Evolutionary conservation across 305 asterid genomes (phyloP), one percentile per base, ranked within the genome.

Genomic region (Nicotiana rustica): DNA sequence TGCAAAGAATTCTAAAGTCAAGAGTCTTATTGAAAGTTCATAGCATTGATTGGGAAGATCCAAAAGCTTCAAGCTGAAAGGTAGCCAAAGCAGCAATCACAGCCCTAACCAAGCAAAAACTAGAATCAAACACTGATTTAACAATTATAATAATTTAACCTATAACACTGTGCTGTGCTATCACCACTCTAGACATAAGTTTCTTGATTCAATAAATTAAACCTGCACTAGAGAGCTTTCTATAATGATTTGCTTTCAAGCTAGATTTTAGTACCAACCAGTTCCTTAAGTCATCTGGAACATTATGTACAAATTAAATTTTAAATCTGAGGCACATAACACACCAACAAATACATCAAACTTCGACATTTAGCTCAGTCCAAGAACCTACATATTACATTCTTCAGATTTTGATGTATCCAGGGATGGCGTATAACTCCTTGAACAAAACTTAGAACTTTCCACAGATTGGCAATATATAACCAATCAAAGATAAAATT

Each of bases 101-200:
- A 91, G 89, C 87, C 97, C 95, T 90, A 92, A 82, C 88, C 82
- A 83, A 88, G 85, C 77, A 88, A 84, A 83, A 87, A 67, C 85
- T 82, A 83, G 80, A 73, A 89, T 90, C 90, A 92, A 86, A 88
- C 12, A 52, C 25, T 9, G 21, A 62, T 52, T 41, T 36, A 79
- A 61, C 35, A 79, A n/a, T 38, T 44, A 33, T 70, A 1, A 0
- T 29, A 68, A 38, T 68, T 68, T 38, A 68, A 38, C 77, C 56
- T 38, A 38, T 4, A 68, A 21, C 19, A 38, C 55, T 35, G 25
- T 15, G 25, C 29, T 35, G 56, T 35, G 29, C 15, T 35, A 15
- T 10, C 36, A 38, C 56, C 10, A 69, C 41, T 69, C 57, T 69
- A 38, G 5, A 69, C 57, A 69, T 38, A 6, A 38, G 35, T 70